These are phyloP conservation scores for Musa troglodytarum DNA, from an alignment of 176 grass and related monocot species.

Conservation along the genomic window DNA sequence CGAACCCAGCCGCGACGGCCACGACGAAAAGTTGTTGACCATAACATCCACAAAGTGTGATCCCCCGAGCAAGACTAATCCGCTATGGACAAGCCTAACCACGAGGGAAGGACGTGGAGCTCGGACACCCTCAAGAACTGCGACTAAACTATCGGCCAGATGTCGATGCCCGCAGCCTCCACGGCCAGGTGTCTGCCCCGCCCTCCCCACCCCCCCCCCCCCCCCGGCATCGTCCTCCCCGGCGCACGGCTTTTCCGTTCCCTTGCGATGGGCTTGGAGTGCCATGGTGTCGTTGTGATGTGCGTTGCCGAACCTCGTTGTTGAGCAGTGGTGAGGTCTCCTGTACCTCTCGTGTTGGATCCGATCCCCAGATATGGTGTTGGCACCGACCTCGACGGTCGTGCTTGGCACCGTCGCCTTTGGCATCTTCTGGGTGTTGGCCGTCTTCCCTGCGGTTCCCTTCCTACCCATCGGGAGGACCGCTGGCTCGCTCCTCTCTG, in stretches of 20 bases:
- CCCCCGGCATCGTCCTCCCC: not conserved
- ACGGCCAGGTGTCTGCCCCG: not conserved
- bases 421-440: conserved; percentile 82
- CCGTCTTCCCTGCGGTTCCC: conserved; percentile 87
- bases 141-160: not conserved
- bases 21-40: too few species aligned
- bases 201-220: too few species aligned
- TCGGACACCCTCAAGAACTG: not conserved
- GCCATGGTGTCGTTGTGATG: too few species aligned
- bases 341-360: too few species aligned
- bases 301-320: too few species aligned
- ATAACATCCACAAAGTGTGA: not conserved
- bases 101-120: not conserved
- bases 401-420: conserved; percentile 55
- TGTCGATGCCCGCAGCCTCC: not conserved
- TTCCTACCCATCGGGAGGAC: conserved; percentile 80
- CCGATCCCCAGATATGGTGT: conserved; percentile 30
- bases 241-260: not conserved
- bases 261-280: not conserved
- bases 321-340: too few species aligned
- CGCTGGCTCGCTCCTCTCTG: conserved; percentile 74
- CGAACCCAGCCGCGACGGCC: too few species aligned
- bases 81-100: not conserved
- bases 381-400: conserved; percentile 57
- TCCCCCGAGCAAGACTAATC: not conserved